Base-by-base conservation (phyloP, 1,139 yeast species). In the Zygosaccharomyces sapae region DNA sequence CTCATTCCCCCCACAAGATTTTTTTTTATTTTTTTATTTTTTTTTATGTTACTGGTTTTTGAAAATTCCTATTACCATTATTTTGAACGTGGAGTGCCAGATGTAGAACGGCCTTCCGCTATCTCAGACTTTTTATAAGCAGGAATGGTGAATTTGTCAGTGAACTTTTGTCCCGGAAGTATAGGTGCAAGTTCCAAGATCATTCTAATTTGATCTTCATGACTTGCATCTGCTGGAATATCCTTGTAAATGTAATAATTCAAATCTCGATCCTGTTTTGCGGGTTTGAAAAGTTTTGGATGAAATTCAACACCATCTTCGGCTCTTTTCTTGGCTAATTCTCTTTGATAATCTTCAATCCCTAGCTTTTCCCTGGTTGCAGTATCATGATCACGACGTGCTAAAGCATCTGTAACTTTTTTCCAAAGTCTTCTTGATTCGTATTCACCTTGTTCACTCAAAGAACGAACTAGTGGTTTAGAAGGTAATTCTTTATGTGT, bases 361-460 rank as follows among this genome's bases (percentile, higher is more conserved):
- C 79, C 77, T 59, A 74, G 85, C 66, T 92, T 92, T 62, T 89
- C 97, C 24, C 81, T 84, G 0, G 98, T 92, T 2, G 98, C 98
- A 1, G 72, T 69, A 10, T 70, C 75, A 64, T 92, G 98, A 64
- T 92, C 80, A 54, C 96, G 77, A 34, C 72, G 66, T 3, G 84
- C 82, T 20, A 92, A 72, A 0, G 95, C 97, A 50, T 79, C 80
- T 16, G 86, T 76, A 1, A 95, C 96, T 39, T 82, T 75, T 41
- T 77, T 71, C 98, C 98, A 92, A 43, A 92, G 71, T 53, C 74
- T 79, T 56, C 96, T 75, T 4, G 96, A 86, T 67, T 92, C 98
- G 56, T 74, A 76, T 16, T 78, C 81, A 44, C 84, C 85, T 69
- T 92, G 98, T 60, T 86, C 92, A 0, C 72, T 74, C 7, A 89